These are phyloP conservation scores for Berberis thunbergii DNA, from an alignment of 164 flowering plant species.

Conservation along the genomic window DNA sequence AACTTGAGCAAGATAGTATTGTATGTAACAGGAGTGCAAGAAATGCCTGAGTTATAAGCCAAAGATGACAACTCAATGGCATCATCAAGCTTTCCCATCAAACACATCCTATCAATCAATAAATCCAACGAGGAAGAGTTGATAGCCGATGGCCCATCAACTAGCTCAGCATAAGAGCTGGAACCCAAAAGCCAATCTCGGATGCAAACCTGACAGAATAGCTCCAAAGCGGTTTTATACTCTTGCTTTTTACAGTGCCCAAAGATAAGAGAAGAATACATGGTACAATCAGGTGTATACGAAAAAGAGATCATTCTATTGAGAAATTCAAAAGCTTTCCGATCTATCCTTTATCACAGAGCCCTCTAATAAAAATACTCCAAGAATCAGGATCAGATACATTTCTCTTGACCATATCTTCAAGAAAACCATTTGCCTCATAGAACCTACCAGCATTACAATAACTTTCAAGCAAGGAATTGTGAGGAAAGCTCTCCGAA, in stretches of 20 bases:
- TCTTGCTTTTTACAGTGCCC: slow-evolving; percentile 38
- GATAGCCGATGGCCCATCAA: slow-evolving; percentile 39
- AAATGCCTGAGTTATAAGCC: slow-evolving; percentile 30
- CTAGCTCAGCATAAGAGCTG: slow-evolving; percentile 28
- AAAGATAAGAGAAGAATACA: slow-evolving; percentile 47
- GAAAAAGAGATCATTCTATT: slow-evolving; percentile 47
- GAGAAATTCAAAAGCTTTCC: slow-evolving; percentile 38
- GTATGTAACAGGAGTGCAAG: slow-evolving; percentile 26
- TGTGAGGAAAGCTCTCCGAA: slow-evolving; percentile 23
- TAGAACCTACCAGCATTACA: slow-evolving; percentile 30
- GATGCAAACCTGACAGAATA: slow-evolving; percentile 22
- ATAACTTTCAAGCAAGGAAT: slow-evolving; percentile 48
- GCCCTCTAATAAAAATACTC: slow-evolving; percentile 45
- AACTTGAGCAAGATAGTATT: slow-evolving; percentile 35
- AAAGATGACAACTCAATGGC: slow-evolving; percentile 35
- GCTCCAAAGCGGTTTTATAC: slow-evolving; percentile 28
- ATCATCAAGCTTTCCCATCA: slow-evolving; percentile 31
- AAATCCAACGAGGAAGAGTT: slow-evolving; percentile 29
- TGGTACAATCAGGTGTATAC: slow-evolving; percentile 33
- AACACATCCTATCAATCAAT: slow-evolving; percentile 37
- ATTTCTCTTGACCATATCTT: slow-evolving; percentile 34
- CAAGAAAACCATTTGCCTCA: slow-evolving; percentile 27
- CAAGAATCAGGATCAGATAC: slow-evolving; percentile 41
- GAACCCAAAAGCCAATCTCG: slow-evolving; percentile 42
- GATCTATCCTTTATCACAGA: slow-evolving; percentile 29